Percentiles rank a stretch among this genome's conserved stretches.
phyloP scores from a whole-genome alignment of 2,329 filamentous ascomycete genomes.

The Arthrinium puccinioides region DNA sequence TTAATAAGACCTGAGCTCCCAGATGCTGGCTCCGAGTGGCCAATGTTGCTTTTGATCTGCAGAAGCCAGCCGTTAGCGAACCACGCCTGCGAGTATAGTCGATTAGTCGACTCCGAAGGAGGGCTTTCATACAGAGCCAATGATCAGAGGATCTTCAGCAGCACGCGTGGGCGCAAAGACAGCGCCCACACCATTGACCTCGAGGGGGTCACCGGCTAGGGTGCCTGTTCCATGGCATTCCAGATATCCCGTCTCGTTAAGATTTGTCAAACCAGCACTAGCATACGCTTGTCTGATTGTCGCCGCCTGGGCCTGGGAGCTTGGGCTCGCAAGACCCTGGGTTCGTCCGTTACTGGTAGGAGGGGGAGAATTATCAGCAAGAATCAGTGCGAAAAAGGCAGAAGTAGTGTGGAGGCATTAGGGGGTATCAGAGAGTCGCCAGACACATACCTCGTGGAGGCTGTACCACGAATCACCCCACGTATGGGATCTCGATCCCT shows the following conservation, averaged over 20 bases:
- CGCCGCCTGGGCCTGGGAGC: not conserved
- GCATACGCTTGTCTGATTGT: not conserved
- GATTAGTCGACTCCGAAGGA: too few relatives aligned
- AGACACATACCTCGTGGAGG: not conserved
- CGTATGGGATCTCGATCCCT: not conserved
- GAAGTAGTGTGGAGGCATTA: too few relatives aligned
- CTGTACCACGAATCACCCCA: not conserved
- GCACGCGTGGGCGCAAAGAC: slow-evolving; percentile 14
- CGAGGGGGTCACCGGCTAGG: slow-evolving; percentile 22
- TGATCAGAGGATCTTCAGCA: not conserved
- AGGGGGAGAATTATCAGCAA: too few relatives aligned
- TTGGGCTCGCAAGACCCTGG: not conserved
- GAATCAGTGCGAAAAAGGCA: too few relatives aligned
- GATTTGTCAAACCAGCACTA: slow-evolving; percentile 9
- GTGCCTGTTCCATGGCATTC: slow-evolving; percentile 1
- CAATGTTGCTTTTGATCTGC: slow-evolving; percentile 25
- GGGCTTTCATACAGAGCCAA: too few relatives aligned
- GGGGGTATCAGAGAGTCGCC: too few relatives aligned
- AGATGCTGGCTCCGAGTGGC: slow-evolving; percentile 21
- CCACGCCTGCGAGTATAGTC: too few relatives aligned
- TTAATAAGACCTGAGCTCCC: slow-evolving; percentile 23
- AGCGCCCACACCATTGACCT: slow-evolving; percentile 22
- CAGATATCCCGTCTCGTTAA: not conserved
- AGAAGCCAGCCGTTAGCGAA: too few relatives aligned
- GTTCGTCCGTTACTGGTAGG: not conserved